Conservation (phyloP, 2,329 filamentous ascomycete species). For the Fusarium poae region DNA sequence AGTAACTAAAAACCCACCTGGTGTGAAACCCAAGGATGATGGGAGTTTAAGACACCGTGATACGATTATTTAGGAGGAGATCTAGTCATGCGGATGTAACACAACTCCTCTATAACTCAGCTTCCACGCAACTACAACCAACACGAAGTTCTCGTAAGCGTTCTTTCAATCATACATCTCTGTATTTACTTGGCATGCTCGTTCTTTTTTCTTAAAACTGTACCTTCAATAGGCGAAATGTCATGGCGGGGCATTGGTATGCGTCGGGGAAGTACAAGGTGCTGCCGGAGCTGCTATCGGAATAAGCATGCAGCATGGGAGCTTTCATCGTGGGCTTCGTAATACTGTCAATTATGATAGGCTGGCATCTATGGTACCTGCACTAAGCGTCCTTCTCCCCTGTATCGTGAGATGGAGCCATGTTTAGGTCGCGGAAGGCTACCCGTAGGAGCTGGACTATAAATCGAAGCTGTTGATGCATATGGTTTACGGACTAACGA, state of each 20-base stretch:
- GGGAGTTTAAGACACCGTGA: not conserved
- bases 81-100: not conserved
- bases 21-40: not conserved
- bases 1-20: not conserved
- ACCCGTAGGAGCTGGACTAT: not conserved
- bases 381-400: constrained; percentile 39
- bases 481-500: not conserved
- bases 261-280: constrained; percentile 45
- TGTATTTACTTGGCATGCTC: not conserved
- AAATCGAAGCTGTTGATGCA: not conserved
- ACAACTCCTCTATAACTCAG: not conserved
- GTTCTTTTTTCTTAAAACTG: constrained; percentile 13
- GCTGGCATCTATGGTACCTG: constrained; percentile 39
- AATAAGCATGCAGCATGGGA: constrained; percentile 44
- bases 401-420: constrained; percentile 38
- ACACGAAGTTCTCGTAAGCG: not conserved
- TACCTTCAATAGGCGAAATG: constrained; percentile 27
- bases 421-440: constrained; percentile 14
- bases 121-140: not conserved
- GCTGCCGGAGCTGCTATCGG: constrained; percentile 41
- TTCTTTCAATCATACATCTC: not conserved
- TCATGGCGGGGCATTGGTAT: constrained; percentile 42
- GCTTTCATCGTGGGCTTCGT: constrained; percentile 29
- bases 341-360: constrained; percentile 29
- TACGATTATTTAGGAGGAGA: no score